A percentile compares a stretch with the other conserved stretches of the same genome.
Conservation (phyloP, 441 rosid genomes). For the Manihot esculenta region DNA sequence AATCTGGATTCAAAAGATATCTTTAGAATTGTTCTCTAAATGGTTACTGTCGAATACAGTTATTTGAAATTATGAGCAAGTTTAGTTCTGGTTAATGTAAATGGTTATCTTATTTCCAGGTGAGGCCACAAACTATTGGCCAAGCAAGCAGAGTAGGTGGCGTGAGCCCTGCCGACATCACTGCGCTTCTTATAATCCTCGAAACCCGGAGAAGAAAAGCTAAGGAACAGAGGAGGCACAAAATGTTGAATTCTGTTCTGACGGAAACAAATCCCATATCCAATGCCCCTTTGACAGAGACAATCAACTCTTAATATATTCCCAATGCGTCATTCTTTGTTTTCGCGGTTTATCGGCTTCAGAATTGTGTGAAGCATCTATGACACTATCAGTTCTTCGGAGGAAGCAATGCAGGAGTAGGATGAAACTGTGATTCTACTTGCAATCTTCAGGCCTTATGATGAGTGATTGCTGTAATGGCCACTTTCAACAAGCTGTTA, state of each 20-base stretch:
- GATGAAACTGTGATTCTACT: too few relatives aligned
- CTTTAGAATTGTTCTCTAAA: too few relatives aligned
- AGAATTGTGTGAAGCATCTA: background rate
- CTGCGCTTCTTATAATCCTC: constrained; percentile 80
- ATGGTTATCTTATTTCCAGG: constrained; percentile 42
- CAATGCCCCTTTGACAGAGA: constrained; percentile 29
- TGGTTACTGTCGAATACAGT: background rate
- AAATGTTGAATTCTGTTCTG: constrained; percentile 39
- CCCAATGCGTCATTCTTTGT: background rate
- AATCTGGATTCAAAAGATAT: background rate
- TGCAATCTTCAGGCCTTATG: too few relatives aligned
- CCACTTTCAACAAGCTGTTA: too few relatives aligned
- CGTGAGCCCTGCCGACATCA: constrained; percentile 93
- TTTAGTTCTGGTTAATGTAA: background rate
- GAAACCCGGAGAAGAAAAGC: constrained; percentile 70
- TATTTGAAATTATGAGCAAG: background rate
- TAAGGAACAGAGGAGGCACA: constrained; percentile 56
- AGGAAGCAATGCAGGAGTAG: too few relatives aligned
- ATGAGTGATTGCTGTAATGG: too few relatives aligned
- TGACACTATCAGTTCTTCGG: too few relatives aligned
- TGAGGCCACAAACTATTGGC: constrained; percentile 86
- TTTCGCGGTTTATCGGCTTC: background rate
- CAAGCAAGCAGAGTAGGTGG: constrained; percentile 98
- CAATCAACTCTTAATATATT: constrained; percentile 31
- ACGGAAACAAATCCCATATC: constrained; percentile 30